These are phyloP conservation scores for Teunomyces aglyptinius DNA, from an alignment of 805 yeast species.

Conservation along the genomic window DNA sequence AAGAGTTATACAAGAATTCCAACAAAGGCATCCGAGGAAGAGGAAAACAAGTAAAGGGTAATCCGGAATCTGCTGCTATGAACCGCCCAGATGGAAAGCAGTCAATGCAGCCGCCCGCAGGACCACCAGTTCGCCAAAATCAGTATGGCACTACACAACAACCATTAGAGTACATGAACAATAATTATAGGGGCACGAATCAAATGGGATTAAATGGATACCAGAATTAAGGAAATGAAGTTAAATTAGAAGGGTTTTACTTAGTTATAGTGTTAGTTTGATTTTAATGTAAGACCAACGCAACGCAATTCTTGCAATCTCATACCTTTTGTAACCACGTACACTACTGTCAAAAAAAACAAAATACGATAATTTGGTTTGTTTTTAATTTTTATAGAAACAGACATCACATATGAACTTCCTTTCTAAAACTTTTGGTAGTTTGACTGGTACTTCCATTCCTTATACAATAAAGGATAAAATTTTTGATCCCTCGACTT, in stretches of 20 bases:
- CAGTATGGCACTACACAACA: not conserved
- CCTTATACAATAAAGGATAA: constrained; percentile 57
- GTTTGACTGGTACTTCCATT: constrained; percentile 54
- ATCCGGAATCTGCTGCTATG: not conserved
- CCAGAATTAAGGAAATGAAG: constrained; percentile 4
- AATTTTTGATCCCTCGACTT: constrained; percentile 31
- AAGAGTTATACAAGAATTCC: constrained; percentile 79
- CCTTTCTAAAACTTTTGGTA: constrained; percentile 58
- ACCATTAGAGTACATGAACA: constrained; percentile 11
- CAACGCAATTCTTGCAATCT: not conserved
- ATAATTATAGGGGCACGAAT: constrained; percentile 10
- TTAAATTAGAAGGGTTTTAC: not conserved
- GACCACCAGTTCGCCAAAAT: not conserved
- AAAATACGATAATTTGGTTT: not conserved
- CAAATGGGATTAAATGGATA: constrained; percentile 8
- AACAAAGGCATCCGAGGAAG: constrained; percentile 92
- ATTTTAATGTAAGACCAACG: not conserved
- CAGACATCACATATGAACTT: constrained; percentile 52
- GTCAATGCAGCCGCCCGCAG: constrained; percentile 2
- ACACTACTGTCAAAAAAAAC: not conserved
- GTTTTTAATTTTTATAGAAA: not conserved
- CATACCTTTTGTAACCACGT: not conserved
- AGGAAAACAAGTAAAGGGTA: constrained; percentile 47
- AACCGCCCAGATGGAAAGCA: not conserved
- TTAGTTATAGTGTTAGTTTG: constrained; percentile 4